A percentile compares a stretch with the other conserved stretches of the same genome.
Evolutionary conservation across 176 grass and related monocot genomes (phyloP).

Genomic region (Ampelocalamus luodianensis): DNA sequence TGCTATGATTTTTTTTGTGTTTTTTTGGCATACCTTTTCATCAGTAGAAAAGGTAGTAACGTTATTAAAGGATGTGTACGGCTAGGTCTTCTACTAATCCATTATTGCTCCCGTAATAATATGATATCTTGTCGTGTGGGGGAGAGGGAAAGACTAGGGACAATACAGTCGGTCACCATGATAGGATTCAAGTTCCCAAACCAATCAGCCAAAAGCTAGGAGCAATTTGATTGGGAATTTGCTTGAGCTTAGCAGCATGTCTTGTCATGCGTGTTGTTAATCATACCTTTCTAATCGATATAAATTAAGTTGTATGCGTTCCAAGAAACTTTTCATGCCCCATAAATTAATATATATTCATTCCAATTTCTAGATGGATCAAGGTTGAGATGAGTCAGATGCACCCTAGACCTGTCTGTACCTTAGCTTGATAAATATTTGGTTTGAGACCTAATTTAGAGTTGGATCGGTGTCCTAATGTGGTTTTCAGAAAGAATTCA

Average conservation of each 20-base stretch:
- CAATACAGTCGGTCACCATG: constrained; percentile 31
- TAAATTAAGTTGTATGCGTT: constrained; percentile 21
- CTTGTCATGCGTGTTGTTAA: constrained; percentile 15
- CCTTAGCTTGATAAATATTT: constrained; percentile 11
- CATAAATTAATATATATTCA: constrained; percentile 13
- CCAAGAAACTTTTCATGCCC: constrained; percentile 16
- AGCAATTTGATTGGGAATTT: constrained; percentile 31
- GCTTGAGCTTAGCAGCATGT: constrained; percentile 18
- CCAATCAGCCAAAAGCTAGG: constrained; percentile 27
- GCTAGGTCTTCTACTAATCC: constrained; percentile 18
- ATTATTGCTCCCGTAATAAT: constrained; percentile 38
- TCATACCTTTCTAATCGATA: constrained; percentile 20
- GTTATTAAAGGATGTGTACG: neutral
- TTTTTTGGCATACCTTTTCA: neutral
- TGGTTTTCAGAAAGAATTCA: constrained; percentile 25
- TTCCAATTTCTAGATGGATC: constrained; percentile 32
- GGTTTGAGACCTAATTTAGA: constrained; percentile 20
- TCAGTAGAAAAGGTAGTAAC: neutral
- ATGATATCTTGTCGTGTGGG: constrained; percentile 39
- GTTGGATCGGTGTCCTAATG: constrained; percentile 31
- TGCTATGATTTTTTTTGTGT: neutral
- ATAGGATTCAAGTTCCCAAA: constrained; percentile 46
- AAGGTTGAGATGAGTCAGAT: constrained; percentile 55
- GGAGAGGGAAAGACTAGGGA: neutral
- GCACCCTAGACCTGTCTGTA: constrained; percentile 26